Conservation (phyloP, 2,329 filamentous ascomycete genomes). For the Peltaster fructicola region DNA sequence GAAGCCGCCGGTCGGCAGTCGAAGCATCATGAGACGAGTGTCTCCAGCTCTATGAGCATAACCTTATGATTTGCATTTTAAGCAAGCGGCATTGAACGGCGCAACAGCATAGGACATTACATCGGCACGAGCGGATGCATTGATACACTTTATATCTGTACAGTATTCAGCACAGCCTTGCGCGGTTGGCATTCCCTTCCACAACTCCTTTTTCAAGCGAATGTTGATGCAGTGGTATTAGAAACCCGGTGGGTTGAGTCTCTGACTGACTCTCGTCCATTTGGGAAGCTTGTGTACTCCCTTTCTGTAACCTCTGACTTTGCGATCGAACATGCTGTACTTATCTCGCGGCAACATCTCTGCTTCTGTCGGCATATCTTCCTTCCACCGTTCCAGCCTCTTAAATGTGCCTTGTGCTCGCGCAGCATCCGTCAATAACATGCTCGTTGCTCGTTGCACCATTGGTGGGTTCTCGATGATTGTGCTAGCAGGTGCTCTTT, state of each 20-base stretch:
- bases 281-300: conserved; percentile 65
- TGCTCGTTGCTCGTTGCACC: conserved; percentile 4
- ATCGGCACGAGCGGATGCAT: no score
- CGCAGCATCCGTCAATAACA: conserved; percentile 12
- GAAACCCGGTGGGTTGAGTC: conserved; percentile 87
- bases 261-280: conserved; percentile 90
- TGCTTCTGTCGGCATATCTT: conserved; percentile 84
- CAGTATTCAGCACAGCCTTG: no score
- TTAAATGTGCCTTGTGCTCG: conserved; percentile 41
- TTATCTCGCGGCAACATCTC: conserved; percentile 96
- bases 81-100: no score
- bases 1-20: conserved; percentile 17
- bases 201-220: no score
- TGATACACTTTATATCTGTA: no score
- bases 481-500: neutral
- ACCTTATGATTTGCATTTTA: no score
- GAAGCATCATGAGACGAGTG: conserved; percentile 17
- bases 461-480: neutral
- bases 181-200: no score
- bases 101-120: no score
- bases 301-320: conserved; percentile 90
- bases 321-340: conserved; percentile 94
- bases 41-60: no score
- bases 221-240: conserved; percentile 37
- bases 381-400: conserved; percentile 77